A percentile compares a stretch with the other conserved stretches of the same genome.
Evolutionary conservation across 352 stramenopile species (phyloP).

Genomic region (Pythium plurisporium): DNA sequence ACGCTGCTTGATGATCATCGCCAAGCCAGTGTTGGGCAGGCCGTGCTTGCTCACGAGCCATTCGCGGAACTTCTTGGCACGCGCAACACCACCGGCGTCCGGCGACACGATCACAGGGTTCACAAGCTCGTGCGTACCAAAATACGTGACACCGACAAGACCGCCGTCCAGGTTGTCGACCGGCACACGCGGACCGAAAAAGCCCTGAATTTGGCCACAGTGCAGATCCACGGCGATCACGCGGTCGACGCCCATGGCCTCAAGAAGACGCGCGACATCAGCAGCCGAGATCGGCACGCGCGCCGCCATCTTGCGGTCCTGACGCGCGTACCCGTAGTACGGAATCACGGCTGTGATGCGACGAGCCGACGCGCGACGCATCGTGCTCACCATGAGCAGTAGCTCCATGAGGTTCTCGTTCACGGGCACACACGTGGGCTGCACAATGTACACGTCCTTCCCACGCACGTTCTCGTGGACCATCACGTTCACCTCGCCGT

Average conservation of each 20-base stretch:
- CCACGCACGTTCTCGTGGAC: conserved; percentile 99
- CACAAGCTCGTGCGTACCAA: conserved; percentile 95
- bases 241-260: conserved; percentile 86
- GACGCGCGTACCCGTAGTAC: conserved; percentile 91
- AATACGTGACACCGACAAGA: conserved; percentile 93
- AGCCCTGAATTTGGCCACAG: conserved; percentile 93
- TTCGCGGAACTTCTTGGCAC: conserved; percentile 99
- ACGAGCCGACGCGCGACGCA: conserved; percentile 96
- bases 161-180: conserved; percentile 98
- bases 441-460: conserved; percentile 99
- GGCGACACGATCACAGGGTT: conserved; percentile 99
- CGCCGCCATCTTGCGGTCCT: conserved; percentile 89
- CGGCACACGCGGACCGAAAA: conserved; percentile 98
- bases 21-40: conserved; percentile 95
- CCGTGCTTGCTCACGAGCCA: conserved; percentile 97
- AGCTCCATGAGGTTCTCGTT: conserved; percentile 99
- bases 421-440: conserved; percentile 98
- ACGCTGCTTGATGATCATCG: conserved; percentile 99
- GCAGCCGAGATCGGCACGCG: conserved; percentile 97
- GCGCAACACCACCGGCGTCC: conserved; percentile 98
- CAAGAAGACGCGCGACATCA: conserved; percentile 80
- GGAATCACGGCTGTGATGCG: conserved; percentile 99
- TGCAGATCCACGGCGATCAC: conserved; percentile 87
- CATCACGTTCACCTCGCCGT: conserved; percentile 99
- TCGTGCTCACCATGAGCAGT: conserved; percentile 96